Base-by-base conservation (phyloP, 139 green algal species). In the Diplosphaera chodatii region DNA sequence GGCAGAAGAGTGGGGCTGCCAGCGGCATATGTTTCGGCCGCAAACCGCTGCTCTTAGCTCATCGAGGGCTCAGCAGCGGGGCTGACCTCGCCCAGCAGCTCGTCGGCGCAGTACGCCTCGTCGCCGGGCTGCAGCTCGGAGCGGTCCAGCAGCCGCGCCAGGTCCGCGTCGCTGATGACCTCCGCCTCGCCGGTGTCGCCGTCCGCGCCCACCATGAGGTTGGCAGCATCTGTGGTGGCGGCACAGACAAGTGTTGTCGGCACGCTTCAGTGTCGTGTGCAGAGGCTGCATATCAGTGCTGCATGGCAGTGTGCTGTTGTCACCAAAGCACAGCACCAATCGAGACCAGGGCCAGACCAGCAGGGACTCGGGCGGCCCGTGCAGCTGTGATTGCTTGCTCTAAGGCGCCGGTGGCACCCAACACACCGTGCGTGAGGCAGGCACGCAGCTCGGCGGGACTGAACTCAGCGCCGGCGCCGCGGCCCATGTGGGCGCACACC, bases 401-500 rank as follows among this genome's bases (percentile, higher is more conserved):
- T n/a, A n/a, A n/a, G n/a, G n/a, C n/a, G n/a, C n/a, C n/a, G n/a
- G n/a, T n/a, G n/a, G n/a, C n/a, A n/a, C n/a, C n/a, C n/a, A n/a
- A 15, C 59, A n/a, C 59, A 65, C 59, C 18, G 59, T 65, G 59
- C 5, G 27, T 31, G 27, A 65, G 59, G 59, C n/a, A 31, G 25
- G 59, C 28, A n/a, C 59, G 59, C 25, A 65, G 59, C 27, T 65
- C 59, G 16, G 59, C 59, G 25, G 59, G n/a, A 4, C 25, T 25
- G 25, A 65, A 2, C 5, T 65, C 59, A 3, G 13, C 25, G n/a
- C n/a, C n/a, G 48, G 25, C 59, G 59, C 59, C 28, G 25, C 25
- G 23, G 59, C 59, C 59, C 59, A 65, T 25, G 59, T 65, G 59
- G 25, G 59, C 76, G 65, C 86, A 85, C 40, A 90, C 79, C 3